Evolutionary conservation across 768 basidiomycete genomes (phyloP), one percentile per base, ranked within the genome.

Genomic region (Pulveroboletus ravenelii): DNA sequence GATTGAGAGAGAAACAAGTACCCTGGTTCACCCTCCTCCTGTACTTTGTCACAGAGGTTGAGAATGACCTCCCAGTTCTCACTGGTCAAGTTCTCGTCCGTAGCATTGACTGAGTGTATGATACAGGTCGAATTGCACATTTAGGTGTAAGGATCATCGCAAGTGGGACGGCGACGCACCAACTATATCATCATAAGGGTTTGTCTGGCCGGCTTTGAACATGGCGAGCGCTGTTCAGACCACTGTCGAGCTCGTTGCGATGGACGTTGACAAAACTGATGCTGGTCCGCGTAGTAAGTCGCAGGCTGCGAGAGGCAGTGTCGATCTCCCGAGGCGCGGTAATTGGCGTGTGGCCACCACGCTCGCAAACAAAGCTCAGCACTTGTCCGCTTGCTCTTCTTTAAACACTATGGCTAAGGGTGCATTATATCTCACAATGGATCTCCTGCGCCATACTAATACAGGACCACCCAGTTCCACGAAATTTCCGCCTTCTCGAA

Each of bases 11-110:
- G 38, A 7, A 23, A 35, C 5, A 46, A n/a, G 69, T 54, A 93
- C 94, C 94, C 94, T 41, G 78, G 70, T 63, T 86, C 82, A 2
- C 90, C 87, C 56, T 99, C 95, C 12, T 93, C 93, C 29, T 78
- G 75, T 6, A 99, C 93, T 70, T 96, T 96, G 74, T 99, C 96
- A 60, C 93, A 96, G n/a, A 98, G 70, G 60, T 89, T 92, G 43
- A 97, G 65, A 55, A 94, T 91, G 51, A 93, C 75, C 65, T 93
- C 93, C 96, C 96, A 99, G 69, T 96, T 90, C 72, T 96, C 95
- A 48, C 78, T 77, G 1, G 94, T 94, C 51, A 94, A 75, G 67
- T 93, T 93, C 79, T 98, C 96, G 67, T 94, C 92, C n/a, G 96
- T 99, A 31, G 95, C 89, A 72, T 96, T 95, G 61, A 71, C 94